These are phyloP conservation scores for Akanthomyces uredinophilus DNA, from an alignment of 2,329 filamentous ascomycete genomes.

Conservation along the genomic window DNA sequence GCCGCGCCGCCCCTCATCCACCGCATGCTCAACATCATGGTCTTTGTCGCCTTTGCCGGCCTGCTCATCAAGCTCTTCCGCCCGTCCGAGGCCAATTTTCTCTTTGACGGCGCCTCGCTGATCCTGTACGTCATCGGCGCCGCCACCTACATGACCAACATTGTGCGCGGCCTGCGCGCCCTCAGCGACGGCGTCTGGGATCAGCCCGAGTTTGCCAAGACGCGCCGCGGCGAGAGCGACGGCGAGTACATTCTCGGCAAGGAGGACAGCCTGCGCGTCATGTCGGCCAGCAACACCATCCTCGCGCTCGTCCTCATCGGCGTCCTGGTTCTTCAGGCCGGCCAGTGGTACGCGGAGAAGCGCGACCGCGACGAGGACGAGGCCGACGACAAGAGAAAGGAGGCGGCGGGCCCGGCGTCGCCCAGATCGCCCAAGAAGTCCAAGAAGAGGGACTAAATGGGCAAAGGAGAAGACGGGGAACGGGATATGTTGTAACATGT, in stretches of 20 bases:
- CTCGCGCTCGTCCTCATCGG: slow-evolving; percentile 87
- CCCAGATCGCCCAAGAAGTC: slow-evolving; percentile 17
- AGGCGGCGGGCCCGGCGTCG: slow-evolving; percentile 17
- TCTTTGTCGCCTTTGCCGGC: slow-evolving; percentile 79
- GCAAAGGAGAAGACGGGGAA: not conserved
- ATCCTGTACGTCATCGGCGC: slow-evolving; percentile 81
- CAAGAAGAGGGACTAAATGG: slow-evolving; percentile 33
- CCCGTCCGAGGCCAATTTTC: slow-evolving; percentile 87
- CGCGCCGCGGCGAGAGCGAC: slow-evolving; percentile 37
- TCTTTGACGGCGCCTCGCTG: slow-evolving; percentile 82
- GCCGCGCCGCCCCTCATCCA: slow-evolving; percentile 85
- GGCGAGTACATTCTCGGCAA: slow-evolving; percentile 68
- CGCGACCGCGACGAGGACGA: slow-evolving; percentile 80
- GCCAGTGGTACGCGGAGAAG: slow-evolving; percentile 97
- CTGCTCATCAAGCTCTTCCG: slow-evolving; percentile 94
- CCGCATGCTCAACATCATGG: slow-evolving; percentile 90
- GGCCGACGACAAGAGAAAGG: slow-evolving; percentile 51
- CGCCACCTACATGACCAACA: slow-evolving; percentile 92
- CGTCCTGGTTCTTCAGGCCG: slow-evolving; percentile 86
- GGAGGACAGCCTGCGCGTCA: slow-evolving; percentile 85
- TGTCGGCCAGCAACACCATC: slow-evolving; percentile 94
- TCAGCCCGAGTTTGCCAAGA: slow-evolving; percentile 35
- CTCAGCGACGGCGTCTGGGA: slow-evolving; percentile 67
- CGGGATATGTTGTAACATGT: slow-evolving; percentile 5
- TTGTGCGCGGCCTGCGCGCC: slow-evolving; percentile 86